Conservation (phyloP, 495 filamentous ascomycete genomes). For the Daldinia vernicosa region DNA sequence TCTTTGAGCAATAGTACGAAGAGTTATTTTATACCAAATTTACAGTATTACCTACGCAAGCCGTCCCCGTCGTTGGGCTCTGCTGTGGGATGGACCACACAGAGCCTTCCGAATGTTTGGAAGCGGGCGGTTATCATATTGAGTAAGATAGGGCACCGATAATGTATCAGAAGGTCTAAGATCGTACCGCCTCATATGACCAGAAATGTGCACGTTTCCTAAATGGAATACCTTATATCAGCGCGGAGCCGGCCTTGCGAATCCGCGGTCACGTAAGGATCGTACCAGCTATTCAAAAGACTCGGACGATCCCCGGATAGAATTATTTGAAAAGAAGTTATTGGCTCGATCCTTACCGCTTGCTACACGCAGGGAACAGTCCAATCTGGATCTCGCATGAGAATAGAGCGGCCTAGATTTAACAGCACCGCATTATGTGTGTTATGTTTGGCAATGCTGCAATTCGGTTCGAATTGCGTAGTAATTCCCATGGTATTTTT, state of each 20-base stretch:
- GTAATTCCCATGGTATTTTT: background rate
- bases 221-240: background rate
- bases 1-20: background rate
- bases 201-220: background rate
- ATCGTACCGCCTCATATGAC: background rate
- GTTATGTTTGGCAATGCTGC: background rate
- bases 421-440: background rate
- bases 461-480: background rate
- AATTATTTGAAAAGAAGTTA: background rate
- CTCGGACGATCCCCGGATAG: background rate
- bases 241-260: constrained; percentile 4
- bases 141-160: background rate
- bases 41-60: constrained; percentile 1
- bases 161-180: constrained; percentile 1
- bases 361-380: constrained; percentile 6
- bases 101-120: background rate
- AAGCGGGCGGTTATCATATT: background rate
- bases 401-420: constrained; percentile 1
- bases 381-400: constrained; percentile 5
- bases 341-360: background rate
- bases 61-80: background rate
- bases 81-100: background rate
- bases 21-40: background rate
- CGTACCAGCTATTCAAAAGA: constrained; percentile 1
- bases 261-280: background rate